A percentile compares a stretch with the other conserved stretches of the same genome.
Conservation (phyloP, 2,329 filamentous ascomycete species). For the Colletotrichum sp. region DNA sequence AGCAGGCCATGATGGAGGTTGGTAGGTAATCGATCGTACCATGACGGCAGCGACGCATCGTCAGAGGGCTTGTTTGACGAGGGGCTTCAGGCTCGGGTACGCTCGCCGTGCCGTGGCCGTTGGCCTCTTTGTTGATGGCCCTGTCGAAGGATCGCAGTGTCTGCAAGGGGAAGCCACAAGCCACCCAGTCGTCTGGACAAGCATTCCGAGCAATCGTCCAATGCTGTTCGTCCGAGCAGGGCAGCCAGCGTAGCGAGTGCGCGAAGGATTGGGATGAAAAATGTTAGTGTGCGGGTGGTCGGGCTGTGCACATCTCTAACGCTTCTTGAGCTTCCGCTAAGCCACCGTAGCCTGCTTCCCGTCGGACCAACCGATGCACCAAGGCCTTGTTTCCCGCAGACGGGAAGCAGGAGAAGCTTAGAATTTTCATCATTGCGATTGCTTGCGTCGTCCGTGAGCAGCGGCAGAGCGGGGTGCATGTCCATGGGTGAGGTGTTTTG, state of each 20-base stretch:
- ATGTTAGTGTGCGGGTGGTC: neutral
- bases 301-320: slow-evolving; percentile 12
- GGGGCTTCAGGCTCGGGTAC: neutral
- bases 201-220: neutral
- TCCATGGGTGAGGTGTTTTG: neutral
- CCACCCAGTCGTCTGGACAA: neutral
- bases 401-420: neutral
- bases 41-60: neutral
- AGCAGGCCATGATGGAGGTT: neutral
- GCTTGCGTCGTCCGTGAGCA: neutral
- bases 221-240: neutral
- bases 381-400: slow-evolving; percentile 1
- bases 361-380: slow-evolving; percentile 7
- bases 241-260: neutral
- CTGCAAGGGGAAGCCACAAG: slow-evolving; percentile 15
- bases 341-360: slow-evolving; percentile 10
- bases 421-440: neutral
- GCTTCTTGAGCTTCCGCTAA: neutral
- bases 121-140: neutral
- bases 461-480: neutral
- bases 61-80: neutral
- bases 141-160: neutral
- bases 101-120: neutral
- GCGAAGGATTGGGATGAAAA: neutral
- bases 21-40: neutral